A percentile compares a stretch with the other conserved stretches of the same genome.
Conservation (phyloP, 2,329 filamentous ascomycete species). For the Colletotrichum agaves region DNA sequence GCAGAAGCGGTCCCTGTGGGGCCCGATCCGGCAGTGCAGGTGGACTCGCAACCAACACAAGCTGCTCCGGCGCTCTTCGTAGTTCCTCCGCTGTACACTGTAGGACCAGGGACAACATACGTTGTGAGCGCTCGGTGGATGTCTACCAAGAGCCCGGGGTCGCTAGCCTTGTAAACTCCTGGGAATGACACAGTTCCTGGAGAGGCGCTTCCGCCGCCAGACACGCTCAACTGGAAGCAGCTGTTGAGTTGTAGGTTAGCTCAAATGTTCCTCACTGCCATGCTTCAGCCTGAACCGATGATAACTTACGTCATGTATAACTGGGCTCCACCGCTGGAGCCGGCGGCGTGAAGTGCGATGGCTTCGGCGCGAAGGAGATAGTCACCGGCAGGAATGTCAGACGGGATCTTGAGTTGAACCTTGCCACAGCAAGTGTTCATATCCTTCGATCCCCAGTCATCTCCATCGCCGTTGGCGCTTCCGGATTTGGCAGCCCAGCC, state of each 20-base stretch:
- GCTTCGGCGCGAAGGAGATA: slow-evolving; percentile 66
- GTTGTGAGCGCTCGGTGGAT: slow-evolving; percentile 54
- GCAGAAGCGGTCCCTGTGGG: slow-evolving; percentile 43
- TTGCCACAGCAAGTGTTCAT: slow-evolving; percentile 36
- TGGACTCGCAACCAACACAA: slow-evolving; percentile 54
- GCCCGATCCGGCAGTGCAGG: slow-evolving; percentile 48
- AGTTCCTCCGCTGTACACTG: slow-evolving; percentile 53
- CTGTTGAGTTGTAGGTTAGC: too few species aligned
- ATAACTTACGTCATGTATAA: slow-evolving; percentile 44
- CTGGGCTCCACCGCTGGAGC: slow-evolving; percentile 51
- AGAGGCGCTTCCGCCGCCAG: slow-evolving; percentile 41
- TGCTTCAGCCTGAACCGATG: too few species aligned
- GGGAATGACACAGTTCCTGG: slow-evolving; percentile 40
- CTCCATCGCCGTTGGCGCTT: slow-evolving; percentile 47
- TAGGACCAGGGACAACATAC: slow-evolving; percentile 57
- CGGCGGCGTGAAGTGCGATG: slow-evolving; percentile 60
- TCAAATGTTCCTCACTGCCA: too few species aligned
- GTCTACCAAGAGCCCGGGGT: slow-evolving; percentile 59
- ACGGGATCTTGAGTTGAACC: slow-evolving; percentile 50
- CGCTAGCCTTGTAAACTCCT: slow-evolving; percentile 39
- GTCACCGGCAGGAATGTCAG: slow-evolving; percentile 58
- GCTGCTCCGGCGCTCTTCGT: slow-evolving; percentile 53
- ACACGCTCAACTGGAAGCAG: slow-evolving; percentile 43
- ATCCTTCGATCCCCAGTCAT: slow-evolving; percentile 36
- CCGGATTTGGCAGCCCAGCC: slow-evolving; percentile 45